Base-by-base conservation (phyloP, 2,329 filamentous ascomycete species). In the Davidsoniella neocaledoniae region DNA sequence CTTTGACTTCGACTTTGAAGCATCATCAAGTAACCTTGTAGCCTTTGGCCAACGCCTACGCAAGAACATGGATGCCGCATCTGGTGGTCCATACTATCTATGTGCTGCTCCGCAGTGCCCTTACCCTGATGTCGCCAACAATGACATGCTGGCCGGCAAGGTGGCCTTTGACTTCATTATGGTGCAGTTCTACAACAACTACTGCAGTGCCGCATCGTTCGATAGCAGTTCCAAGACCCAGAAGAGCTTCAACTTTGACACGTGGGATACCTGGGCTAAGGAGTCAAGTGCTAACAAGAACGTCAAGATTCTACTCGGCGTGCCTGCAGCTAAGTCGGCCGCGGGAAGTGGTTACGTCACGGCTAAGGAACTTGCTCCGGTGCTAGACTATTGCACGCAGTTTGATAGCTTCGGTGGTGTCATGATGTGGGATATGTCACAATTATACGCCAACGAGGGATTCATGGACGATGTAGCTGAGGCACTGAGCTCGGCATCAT, bases 261-360 rank as follows among this genome's bases (percentile, higher is more conserved):
- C 58, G 10, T 72, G 69, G 69, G 74, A 84, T 59, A 66, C 64
- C 53, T 84, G 79, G 79, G 79, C 79, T 17, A 70, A 69, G 57
- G 69, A 61, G 0, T 66, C 64, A 2, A 76, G 72, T 55, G 65
- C 68, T 53, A 83, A 83, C 62, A 63, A 59, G 46, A 55, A 61
- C 8, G 66, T 68, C 39, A 69, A 71, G 61, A 58, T 72, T 43
- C 70, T 64, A 54, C 58, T 72, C 43, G 69, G 69, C 37, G 61
- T 72, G 10, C 66, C 68, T 2, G 64, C 63, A 3, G 58, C 58
- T 14, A 25, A 55, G 1, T 50, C 42, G 0, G 57, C 61, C 2
- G 48, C 48, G 5, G 74, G 74, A 19, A 62, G 58, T 5, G 61
- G 61, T 9, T 71, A 71, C 54, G 57, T 69, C 25, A 48, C 53